Conservation (phyloP, 805 yeast species). For the Yarrowia sp. region DNA sequence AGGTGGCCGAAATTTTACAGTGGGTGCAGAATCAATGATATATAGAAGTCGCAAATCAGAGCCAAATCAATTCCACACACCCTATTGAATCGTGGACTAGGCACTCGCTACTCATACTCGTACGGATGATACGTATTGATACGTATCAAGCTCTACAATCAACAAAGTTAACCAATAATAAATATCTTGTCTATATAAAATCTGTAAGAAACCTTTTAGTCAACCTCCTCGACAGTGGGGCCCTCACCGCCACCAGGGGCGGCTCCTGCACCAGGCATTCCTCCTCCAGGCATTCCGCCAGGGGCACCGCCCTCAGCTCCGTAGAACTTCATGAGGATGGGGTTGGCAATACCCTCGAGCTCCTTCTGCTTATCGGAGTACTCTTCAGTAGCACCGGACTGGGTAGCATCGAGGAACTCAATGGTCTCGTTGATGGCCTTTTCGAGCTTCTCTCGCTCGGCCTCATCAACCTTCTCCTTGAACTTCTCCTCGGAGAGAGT, state of each 20-base stretch:
- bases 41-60: too few relatives aligned
- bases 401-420: neutral
- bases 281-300: neutral
- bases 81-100: too few relatives aligned
- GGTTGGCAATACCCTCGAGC: neutral
- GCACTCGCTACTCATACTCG: too few relatives aligned
- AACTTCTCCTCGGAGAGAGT: neutral
- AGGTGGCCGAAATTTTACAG: too few relatives aligned
- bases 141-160: too few relatives aligned
- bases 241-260: slow-evolving; percentile 4
- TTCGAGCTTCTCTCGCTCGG: neutral
- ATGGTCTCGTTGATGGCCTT: neutral
- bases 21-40: too few relatives aligned
- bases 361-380: slow-evolving; percentile 2
- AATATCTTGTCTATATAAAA: neutral
- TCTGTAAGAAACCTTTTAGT: neutral
- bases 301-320: neutral
- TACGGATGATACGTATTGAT: too few relatives aligned
- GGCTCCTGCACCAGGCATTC: neutral
- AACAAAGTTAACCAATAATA: neutral
- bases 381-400: neutral
- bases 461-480: slow-evolving; percentile 1
- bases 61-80: too few relatives aligned
- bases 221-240: slow-evolving; percentile 1
- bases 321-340: neutral